Evolutionary conservation across 805 yeast genomes (phyloP).

Genomic region (Lachancea lanzarotensis): DNA sequence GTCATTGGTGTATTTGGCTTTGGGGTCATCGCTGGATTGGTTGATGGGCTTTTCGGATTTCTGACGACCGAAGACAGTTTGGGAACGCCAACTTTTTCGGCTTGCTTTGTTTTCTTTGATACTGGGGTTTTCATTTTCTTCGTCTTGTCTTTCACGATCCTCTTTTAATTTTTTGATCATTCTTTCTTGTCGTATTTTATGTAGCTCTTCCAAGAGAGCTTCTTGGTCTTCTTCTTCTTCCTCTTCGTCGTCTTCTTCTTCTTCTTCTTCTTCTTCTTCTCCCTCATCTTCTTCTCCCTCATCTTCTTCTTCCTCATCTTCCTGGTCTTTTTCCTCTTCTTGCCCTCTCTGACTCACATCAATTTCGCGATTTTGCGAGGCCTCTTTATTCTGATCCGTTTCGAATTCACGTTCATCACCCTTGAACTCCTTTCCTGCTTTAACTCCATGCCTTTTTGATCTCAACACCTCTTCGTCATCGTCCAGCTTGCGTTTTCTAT

Average conservation of each 20-base stretch:
- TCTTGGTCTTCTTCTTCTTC: conserved; percentile 33
- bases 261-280: conserved; percentile 34
- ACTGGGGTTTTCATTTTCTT: conserved; percentile 18
- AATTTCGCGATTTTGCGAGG: background rate
- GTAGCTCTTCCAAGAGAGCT: conserved; percentile 38
- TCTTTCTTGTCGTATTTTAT: conserved; percentile 34
- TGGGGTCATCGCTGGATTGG: background rate
- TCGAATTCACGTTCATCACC: no score
- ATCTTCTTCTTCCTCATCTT: background rate
- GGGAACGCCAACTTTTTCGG: conserved; percentile 21
- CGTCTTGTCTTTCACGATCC: conserved; percentile 22
- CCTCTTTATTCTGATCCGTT: no score
- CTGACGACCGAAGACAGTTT: conserved; percentile 22
- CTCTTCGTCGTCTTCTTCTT: conserved; percentile 31
- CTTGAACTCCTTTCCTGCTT: background rate
- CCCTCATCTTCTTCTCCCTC: conserved; percentile 24
- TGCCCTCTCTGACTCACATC: background rate
- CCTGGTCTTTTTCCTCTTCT: conserved; percentile 10
- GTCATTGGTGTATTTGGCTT: conserved; percentile 30
- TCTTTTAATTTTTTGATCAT: conserved; percentile 23
- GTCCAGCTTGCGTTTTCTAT: conserved; percentile 30
- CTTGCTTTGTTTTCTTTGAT: conserved; percentile 1
- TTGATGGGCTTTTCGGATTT: conserved; percentile 17
- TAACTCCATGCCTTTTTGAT: conserved; percentile 7
- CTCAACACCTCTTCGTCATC: conserved; percentile 6